phyloP scores from a whole-genome alignment of 352 stramenopile genomes.

The Aphanomyces cochlioides region DNA sequence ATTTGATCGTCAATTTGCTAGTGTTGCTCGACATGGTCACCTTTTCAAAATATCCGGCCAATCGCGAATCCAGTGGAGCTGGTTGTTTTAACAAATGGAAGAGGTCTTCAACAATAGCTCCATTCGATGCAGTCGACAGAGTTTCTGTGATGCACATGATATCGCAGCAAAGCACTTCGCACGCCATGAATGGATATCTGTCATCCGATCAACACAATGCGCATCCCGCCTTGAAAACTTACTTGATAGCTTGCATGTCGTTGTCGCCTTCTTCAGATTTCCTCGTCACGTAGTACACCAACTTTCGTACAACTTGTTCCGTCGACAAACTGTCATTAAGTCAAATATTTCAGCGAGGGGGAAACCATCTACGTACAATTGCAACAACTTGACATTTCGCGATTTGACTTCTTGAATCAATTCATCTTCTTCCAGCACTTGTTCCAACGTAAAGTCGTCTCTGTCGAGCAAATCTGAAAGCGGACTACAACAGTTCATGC shows the following conservation, averaged over 20 bases:
- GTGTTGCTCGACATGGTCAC: constrained; percentile 16
- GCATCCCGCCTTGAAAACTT: background rate
- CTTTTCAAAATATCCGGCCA: constrained; percentile 98
- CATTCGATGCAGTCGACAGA: constrained; percentile 59
- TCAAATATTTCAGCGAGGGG: constrained; percentile 4
- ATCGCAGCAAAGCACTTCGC: constrained; percentile 97
- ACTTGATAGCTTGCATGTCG: constrained; percentile 70
- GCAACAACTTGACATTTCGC: constrained; percentile 91
- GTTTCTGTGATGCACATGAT: constrained; percentile 91
- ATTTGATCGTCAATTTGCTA: background rate
- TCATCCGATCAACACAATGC: background rate
- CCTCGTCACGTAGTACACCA: constrained; percentile 76
- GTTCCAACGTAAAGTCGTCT: constrained; percentile 89
- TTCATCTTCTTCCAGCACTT: constrained; percentile 95
- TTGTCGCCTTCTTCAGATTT: constrained; percentile 46
- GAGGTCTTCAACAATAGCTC: constrained; percentile 83
- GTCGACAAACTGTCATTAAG: constrained; percentile 42
- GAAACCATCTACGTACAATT: constrained; percentile 74
- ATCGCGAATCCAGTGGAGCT: constrained; percentile 84
- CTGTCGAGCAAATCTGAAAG: constrained; percentile 94
- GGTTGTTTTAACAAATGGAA: constrained; percentile 89
- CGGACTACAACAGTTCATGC: constrained; percentile 45
- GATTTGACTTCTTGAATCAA: constrained; percentile 97
- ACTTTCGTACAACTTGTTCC: constrained; percentile 57
- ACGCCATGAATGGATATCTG: constrained; percentile 96